A percentile compares a stretch with the other conserved stretches of the same genome.
These are phyloP conservation scores for Podospora pseudopauciseta DNA, from an alignment of 495 filamentous ascomycete species.

Conservation along the genomic window DNA sequence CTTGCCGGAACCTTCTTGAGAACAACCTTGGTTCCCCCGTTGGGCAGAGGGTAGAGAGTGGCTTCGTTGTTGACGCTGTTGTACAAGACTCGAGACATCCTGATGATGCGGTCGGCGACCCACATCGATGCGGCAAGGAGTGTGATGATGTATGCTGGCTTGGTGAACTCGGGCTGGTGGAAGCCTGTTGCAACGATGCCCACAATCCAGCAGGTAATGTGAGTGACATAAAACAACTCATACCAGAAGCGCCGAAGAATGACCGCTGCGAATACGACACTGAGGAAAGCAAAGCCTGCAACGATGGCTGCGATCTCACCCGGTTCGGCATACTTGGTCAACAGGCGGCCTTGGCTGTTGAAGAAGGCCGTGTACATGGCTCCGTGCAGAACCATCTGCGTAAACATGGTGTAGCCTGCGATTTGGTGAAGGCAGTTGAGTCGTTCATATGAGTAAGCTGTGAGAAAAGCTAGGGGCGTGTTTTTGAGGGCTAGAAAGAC, in stretches of 20 bases:
- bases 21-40: conserved; percentile 54
- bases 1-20: conserved; percentile 45
- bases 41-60: conserved; percentile 51
- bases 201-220: conserved; percentile 50
- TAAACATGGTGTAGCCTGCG: conserved; percentile 53
- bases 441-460: conserved; percentile 57
- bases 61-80: conserved; percentile 55
- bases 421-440: conserved; percentile 58
- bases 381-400: conserved; percentile 43
- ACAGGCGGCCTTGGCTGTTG: conserved; percentile 24
- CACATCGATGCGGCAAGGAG: conserved; percentile 48
- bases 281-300: conserved; percentile 45
- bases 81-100: conserved; percentile 43
- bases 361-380: conserved; percentile 44
- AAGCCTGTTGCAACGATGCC: conserved; percentile 49
- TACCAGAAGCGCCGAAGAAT: conserved; percentile 49
- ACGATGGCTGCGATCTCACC: conserved; percentile 43
- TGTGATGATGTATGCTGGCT: conserved; percentile 41
- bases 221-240: conserved; percentile 57
- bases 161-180: conserved; percentile 49
- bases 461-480: conserved; percentile 55
- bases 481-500: conserved; percentile 60
- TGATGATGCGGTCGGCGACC: conserved; percentile 50
- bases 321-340: conserved; percentile 22
- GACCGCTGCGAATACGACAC: conserved; percentile 42